A percentile compares a stretch with the other conserved stretches of the same genome.
Evolutionary conservation across 2,329 filamentous ascomycete species (phyloP).

Genomic region (Xylaria sp.): DNA sequence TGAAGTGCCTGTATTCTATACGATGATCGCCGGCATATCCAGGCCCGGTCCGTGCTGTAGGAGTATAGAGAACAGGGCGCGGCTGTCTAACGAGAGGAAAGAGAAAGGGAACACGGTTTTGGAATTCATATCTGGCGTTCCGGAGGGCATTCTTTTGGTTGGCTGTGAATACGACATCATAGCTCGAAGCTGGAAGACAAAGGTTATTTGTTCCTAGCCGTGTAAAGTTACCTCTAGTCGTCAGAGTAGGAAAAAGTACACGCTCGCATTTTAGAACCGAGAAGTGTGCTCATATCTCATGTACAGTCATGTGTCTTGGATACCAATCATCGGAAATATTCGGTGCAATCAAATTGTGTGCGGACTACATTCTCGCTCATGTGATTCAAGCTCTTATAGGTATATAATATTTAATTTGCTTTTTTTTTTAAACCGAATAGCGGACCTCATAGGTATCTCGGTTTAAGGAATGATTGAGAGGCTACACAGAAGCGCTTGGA

Average conservation of each 20-base stretch:
- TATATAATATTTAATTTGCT: neutral
- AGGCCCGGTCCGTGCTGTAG: slow-evolving; percentile 24
- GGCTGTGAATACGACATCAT: slow-evolving; percentile 29
- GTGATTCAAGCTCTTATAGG: neutral
- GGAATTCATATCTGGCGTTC: slow-evolving; percentile 35
- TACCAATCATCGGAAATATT: neutral
- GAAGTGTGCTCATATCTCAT: slow-evolving; percentile 1
- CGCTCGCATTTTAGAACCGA: slow-evolving; percentile 1
- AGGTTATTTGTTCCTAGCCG: slow-evolving; percentile 10
- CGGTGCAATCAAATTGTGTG: neutral
- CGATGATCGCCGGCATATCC: slow-evolving; percentile 29
- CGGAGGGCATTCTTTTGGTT: slow-evolving; percentile 28
- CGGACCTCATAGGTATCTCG: neutral
- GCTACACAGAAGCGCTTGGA: neutral
- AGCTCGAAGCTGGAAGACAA: slow-evolving; percentile 24
- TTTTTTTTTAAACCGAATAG: neutral
- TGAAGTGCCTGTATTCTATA: slow-evolving; percentile 25
- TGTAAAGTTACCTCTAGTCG: slow-evolving; percentile 26
- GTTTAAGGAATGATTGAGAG: neutral
- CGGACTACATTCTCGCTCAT: neutral
- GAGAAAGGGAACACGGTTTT: slow-evolving; percentile 28
- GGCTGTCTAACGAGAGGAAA: slow-evolving; percentile 16
- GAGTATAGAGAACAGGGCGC: slow-evolving; percentile 36
- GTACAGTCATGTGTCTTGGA: neutral
- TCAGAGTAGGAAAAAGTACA: slow-evolving; percentile 1